phyloP scores from a whole-genome alignment of 306 rosid genomes.

The Lupinus albus region DNA sequence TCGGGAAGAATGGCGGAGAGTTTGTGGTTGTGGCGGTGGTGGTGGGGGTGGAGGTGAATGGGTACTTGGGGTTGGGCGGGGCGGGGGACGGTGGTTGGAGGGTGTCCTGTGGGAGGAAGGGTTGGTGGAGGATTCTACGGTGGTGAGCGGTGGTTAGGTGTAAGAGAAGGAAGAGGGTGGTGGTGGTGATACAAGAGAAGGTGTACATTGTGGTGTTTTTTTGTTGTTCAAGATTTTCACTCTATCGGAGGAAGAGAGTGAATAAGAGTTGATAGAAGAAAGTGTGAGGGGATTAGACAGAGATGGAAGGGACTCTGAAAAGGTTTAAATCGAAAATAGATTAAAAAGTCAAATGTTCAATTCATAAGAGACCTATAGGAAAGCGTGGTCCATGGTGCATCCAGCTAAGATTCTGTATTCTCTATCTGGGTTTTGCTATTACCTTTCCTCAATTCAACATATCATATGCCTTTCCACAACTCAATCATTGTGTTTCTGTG shows the following conservation, averaged over 20 bases:
- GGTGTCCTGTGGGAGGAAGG: slow-evolving; percentile 45
- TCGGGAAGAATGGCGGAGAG: slow-evolving; percentile 73
- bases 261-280: too few species aligned
- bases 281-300: neutral
- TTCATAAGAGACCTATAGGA: too few species aligned
- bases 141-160: slow-evolving; percentile 11
- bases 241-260: neutral
- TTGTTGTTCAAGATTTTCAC: neutral
- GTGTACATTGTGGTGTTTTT: slow-evolving; percentile 52
- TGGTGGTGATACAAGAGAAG: too few species aligned
- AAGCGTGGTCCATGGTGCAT: slow-evolving; percentile 44
- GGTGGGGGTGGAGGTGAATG: slow-evolving; percentile 62
- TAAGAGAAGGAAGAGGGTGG: slow-evolving; percentile 31
- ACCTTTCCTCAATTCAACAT: neutral
- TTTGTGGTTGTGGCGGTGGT: neutral
- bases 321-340: too few species aligned
- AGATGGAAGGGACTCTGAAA: neutral
- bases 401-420: slow-evolving; percentile 85
- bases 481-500: neutral
- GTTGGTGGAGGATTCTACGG: slow-evolving; percentile 77
- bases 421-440: slow-evolving; percentile 3
- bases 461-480: neutral
- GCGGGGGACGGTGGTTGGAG: slow-evolving; percentile 47
- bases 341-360: too few species aligned
- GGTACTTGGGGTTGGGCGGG: slow-evolving; percentile 53